Evolutionary conservation across 2,329 filamentous ascomycete species (phyloP).

Genomic region (Diaporthe citri): DNA sequence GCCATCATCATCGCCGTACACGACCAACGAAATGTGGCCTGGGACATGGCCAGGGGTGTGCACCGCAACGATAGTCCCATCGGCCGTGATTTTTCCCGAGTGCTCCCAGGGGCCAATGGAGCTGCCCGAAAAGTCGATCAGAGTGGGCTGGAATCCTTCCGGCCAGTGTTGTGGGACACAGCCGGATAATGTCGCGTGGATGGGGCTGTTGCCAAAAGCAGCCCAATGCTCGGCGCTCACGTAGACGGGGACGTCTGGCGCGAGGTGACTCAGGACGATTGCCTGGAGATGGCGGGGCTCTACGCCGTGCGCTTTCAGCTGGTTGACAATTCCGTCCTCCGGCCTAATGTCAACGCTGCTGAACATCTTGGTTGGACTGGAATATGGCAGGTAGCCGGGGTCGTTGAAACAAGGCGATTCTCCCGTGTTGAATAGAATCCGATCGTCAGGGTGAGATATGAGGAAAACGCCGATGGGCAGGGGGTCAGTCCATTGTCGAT

Average conservation of each 20-base stretch:
- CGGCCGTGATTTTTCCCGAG: conserved; percentile 44
- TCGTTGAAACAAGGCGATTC: conserved; percentile 43
- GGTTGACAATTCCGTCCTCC: conserved; percentile 42
- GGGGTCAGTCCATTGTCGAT: conserved; percentile 40
- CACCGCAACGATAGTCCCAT: conserved; percentile 48
- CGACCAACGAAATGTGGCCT: conserved; percentile 48
- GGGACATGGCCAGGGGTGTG: conserved; percentile 52
- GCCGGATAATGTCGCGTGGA: conserved; percentile 47
- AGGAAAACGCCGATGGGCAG: conserved; percentile 44
- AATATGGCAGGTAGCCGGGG: conserved; percentile 43
- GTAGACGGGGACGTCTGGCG: conserved; percentile 46
- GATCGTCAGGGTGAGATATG: conserved; percentile 42
- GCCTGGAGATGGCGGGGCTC: conserved; percentile 45
- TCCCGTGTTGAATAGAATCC: conserved; percentile 45
- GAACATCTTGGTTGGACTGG: conserved; percentile 37
- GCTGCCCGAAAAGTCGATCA: conserved; percentile 44
- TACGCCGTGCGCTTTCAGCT: conserved; percentile 41
- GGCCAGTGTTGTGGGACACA: conserved; percentile 50
- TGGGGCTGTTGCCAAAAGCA: conserved; percentile 46
- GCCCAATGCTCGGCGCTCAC: conserved; percentile 49
- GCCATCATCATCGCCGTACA: conserved; percentile 43
- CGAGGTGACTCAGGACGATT: conserved; percentile 48
- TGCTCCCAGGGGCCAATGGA: neutral
- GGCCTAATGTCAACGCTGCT: conserved; percentile 37
- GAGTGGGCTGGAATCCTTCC: conserved; percentile 46